Evolutionary conservation across 768 basidiomycete genomes (phyloP).

Genomic region (Phylloporus arenicola): DNA sequence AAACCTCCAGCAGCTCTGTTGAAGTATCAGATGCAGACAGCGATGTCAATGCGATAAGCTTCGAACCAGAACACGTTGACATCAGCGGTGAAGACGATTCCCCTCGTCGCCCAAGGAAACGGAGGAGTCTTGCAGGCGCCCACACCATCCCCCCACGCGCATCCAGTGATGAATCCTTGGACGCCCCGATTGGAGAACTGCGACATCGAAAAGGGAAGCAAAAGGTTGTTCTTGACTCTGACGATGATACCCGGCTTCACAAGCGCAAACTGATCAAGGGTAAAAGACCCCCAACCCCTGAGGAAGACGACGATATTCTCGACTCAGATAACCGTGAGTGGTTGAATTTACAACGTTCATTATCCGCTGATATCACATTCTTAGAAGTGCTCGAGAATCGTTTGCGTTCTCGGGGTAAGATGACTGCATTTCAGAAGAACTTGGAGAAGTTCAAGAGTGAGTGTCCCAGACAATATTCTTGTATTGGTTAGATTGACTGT

Average conservation of each 20-base stretch:
- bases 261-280: slow-evolving; percentile 42
- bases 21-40: slow-evolving; percentile 30
- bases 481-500: background rate
- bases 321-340: slow-evolving; percentile 51
- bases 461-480: background rate
- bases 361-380: background rate
- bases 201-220: slow-evolving; percentile 14
- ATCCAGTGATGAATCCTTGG: slow-evolving; percentile 21
- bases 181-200: slow-evolving; percentile 15
- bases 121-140: slow-evolving; percentile 8
- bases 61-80: slow-evolving; percentile 36
- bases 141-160: slow-evolving; percentile 11
- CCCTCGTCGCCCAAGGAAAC: slow-evolving; percentile 23
- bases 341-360: background rate
- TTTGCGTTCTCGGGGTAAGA: slow-evolving; percentile 55
- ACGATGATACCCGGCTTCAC: slow-evolving; percentile 33
- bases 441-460: slow-evolving; percentile 64
- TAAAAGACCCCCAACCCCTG: slow-evolving; percentile 37
- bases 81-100: slow-evolving; percentile 23
- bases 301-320: slow-evolving; percentile 39
- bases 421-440: slow-evolving; percentile 55
- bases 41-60: slow-evolving; percentile 47
- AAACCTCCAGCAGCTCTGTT: background rate
- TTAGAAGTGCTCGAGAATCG: slow-evolving; percentile 61
- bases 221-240: slow-evolving; percentile 27